Percentiles rank a stretch among this genome's conserved stretches.
Conservation (phyloP, 306 rosid genomes). For the Acacia confusa region DNA sequence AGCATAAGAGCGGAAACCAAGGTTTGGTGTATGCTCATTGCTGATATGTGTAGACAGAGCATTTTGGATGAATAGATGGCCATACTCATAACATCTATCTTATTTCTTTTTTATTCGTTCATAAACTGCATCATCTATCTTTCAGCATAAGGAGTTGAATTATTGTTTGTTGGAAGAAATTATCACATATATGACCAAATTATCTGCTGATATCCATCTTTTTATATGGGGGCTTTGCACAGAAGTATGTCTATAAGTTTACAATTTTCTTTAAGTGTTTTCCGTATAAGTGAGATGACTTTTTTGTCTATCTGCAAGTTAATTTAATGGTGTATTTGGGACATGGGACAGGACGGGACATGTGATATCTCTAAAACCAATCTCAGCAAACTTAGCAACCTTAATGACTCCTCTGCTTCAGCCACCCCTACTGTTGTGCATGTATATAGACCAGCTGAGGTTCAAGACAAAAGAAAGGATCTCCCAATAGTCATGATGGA, state of each 20-base stretch:
- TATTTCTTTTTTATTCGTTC: background rate
- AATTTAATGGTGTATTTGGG: conserved; percentile 25
- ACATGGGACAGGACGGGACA: conserved; percentile 49
- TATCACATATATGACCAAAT: background rate
- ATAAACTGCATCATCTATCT: conserved; percentile 1
- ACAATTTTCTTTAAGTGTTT: background rate
- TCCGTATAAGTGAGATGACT: background rate
- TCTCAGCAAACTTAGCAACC: conserved; percentile 32
- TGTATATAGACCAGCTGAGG: conserved; percentile 69
- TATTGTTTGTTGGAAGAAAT: conserved; percentile 14
- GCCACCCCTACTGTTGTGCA: conserved; percentile 69
- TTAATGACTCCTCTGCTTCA: conserved; percentile 34
- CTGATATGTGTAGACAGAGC: background rate
- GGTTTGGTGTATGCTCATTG: conserved; percentile 46
- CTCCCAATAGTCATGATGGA: conserved; percentile 98
- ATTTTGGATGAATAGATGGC: background rate
- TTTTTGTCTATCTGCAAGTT: conserved; percentile 7
- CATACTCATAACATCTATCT: background rate
- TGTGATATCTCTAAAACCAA: conserved; percentile 31
- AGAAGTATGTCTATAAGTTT: background rate
- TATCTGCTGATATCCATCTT: background rate
- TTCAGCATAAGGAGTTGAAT: background rate
- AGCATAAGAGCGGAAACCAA: conserved; percentile 23
- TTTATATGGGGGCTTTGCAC: background rate
- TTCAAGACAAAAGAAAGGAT: conserved; percentile 76